Evolutionary conservation across 2,329 filamentous ascomycete species (phyloP), one percentile per base, ranked within the genome.

Genomic region (Xenosphaeropsis pyriputrescens): DNA sequence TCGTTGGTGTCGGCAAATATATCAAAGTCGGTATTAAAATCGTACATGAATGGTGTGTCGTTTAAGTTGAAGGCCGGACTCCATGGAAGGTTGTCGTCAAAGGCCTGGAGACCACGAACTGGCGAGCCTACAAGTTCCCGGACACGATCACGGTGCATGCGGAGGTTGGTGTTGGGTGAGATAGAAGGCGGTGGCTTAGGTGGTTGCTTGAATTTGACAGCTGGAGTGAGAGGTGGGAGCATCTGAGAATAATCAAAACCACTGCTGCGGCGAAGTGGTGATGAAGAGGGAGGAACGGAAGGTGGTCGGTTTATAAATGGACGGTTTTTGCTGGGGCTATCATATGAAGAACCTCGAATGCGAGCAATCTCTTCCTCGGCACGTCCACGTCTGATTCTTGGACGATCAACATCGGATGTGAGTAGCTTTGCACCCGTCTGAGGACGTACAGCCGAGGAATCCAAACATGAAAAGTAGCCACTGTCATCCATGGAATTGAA

Each of bases 321-420:
- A 32, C 76, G 69, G 48, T 63, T 60, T 61, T 85, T 86, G 36
- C 76, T 83, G 4, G 91, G 91, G 52, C 88, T 96, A 51, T 94
- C 88, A 50, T 88, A 89, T 2, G 86, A 94, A 2, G 89, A 95
- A 44, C 83, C 84, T 47, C 91, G 81, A 38, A 96, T 79, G 31
- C 89, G 84, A 34, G 83, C 84, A 64, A 98, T 95, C 58, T 95
- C 91, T 50, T 93, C 88, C 57, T 96, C 91, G 13, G 91, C 91
- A 43, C 89, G 81, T 19, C 89, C 89, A 42, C 85, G 80, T 63
- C 89, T 93, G 50, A 86, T 79, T 39, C 75, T 73, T 36, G 80
- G 80, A n/a, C 79, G 77, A 48, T 86, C 82, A 37, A 78, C 72
- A 50, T 93, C 86, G 0, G 85, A 89, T 4, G 79, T 85, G 32